Percentiles rank a stretch among this genome's conserved stretches.
phyloP scores from a whole-genome alignment of 2,329 filamentous ascomycete species.

The Trichoderma sp. region DNA sequence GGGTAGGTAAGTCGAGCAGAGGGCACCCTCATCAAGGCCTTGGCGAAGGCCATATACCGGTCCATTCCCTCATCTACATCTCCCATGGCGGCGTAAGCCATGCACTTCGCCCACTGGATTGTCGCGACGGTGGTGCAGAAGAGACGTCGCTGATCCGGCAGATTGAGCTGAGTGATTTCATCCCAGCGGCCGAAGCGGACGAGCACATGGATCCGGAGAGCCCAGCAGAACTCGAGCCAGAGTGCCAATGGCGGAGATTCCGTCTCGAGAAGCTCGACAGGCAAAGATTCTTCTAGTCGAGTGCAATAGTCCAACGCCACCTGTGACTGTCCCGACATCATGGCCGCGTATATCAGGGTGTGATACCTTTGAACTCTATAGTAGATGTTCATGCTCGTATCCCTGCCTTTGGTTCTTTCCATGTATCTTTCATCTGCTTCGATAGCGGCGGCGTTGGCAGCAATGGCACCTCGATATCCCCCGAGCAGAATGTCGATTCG shows the following conservation, averaged over 20 bases:
- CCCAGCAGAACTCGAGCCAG: constrained; percentile 9
- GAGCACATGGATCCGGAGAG: constrained; percentile 56
- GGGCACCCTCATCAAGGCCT: not conserved
- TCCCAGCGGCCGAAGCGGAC: constrained; percentile 72
- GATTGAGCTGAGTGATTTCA: constrained; percentile 57
- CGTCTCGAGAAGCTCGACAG: not conserved
- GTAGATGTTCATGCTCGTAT: not conserved
- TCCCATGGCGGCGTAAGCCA: constrained; percentile 63
- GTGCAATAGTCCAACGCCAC: not conserved
- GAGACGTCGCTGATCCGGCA: constrained; percentile 60
- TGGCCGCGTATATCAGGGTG: constrained; percentile 7
- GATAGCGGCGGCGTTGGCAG: not conserved
- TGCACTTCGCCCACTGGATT: constrained; percentile 66
- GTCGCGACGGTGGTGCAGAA: constrained; percentile 70
- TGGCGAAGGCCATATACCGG: not conserved
- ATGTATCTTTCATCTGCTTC: constrained; percentile 3
- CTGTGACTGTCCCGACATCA: not conserved
- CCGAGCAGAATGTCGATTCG: constrained; percentile 6
- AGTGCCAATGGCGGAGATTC: not conserved
- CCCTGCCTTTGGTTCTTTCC: not conserved
- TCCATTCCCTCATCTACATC: constrained; percentile 61
- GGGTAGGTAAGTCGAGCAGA: not conserved
- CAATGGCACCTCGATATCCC: not conserved
- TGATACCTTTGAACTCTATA: constrained; percentile 1
- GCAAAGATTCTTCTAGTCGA: not conserved